These are phyloP conservation scores for Ustilaginoidea virens DNA, from an alignment of 2,329 filamentous ascomycete species.

Conservation along the genomic window DNA sequence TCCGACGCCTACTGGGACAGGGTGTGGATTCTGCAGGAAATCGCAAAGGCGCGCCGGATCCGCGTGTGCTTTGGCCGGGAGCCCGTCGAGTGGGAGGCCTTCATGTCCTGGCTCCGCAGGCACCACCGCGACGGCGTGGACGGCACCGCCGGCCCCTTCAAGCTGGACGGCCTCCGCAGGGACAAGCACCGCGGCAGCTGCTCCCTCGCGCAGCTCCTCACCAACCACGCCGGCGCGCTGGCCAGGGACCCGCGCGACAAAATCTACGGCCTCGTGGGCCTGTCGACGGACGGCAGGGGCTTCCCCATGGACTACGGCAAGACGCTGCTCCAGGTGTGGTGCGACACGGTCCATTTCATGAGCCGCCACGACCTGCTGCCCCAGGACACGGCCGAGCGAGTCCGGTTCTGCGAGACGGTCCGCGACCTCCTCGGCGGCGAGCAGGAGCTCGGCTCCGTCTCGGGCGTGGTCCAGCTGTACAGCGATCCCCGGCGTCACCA, in stretches of 20 bases:
- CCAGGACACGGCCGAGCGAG: constrained; percentile 1
- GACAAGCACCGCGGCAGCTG: constrained; percentile 7
- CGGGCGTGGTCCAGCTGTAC: constrained; percentile 5
- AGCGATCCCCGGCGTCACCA: background rate
- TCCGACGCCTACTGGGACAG: constrained; percentile 7
- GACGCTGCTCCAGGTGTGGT: constrained; percentile 11
- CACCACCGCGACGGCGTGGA: background rate
- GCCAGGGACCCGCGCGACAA: constrained; percentile 11
- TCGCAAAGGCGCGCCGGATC: constrained; percentile 6
- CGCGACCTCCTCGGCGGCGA: constrained; percentile 5
- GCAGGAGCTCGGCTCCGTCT: constrained; percentile 2
- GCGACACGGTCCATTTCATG: constrained; percentile 9
- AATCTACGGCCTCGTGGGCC: constrained; percentile 11
- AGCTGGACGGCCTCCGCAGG: constrained; percentile 4
- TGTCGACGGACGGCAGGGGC: constrained; percentile 7
- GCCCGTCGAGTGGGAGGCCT: constrained; percentile 4
- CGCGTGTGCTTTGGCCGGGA: constrained; percentile 4
- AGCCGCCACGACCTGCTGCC: constrained; percentile 5
- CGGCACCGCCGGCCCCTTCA: constrained; percentile 3
- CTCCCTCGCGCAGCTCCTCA: constrained; percentile 5
- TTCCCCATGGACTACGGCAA: constrained; percentile 11
- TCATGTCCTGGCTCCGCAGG: constrained; percentile 5
- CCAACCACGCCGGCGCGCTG: constrained; percentile 4
- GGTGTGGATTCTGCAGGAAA: constrained; percentile 9
- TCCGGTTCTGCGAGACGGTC: constrained; percentile 4